Base-by-base conservation (phyloP, 2,329 filamentous ascomycete species). In the Helicocarpus griseus region DNA sequence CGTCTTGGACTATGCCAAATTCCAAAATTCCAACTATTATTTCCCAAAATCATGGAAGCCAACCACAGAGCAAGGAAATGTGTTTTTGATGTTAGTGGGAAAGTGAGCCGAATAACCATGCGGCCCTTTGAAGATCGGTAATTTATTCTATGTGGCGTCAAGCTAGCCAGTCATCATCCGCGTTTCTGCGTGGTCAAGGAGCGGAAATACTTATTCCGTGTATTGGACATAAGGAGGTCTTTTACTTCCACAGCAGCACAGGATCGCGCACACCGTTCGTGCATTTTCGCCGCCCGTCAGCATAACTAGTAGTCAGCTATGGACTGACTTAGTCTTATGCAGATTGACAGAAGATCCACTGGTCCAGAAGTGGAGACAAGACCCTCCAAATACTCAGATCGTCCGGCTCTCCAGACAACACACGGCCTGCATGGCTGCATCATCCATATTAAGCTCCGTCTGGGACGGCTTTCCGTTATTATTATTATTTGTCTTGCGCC, bases 341-440 rank as follows among this genome's bases (percentile, higher is more conserved):
- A 28, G n/a, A 33, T 45, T 45, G 17, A 21, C 43, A 35, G 29
- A 47, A 22, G 29, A 47, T 47, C 44, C 44, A 22, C 44, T 35
- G 21, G 28, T n/a, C 29, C 19, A 2, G 29, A n/a, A 22, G 44
- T 35, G 43, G 41, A 29, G 43, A 46, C 26, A n/a, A 33, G 28
- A 33, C 43, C 31, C 24, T 39, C 36, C 43, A 22, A 35, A 35
- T 11, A 21, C 17, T 29, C 17, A 33, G 43, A 46, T 46, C 43
- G 29, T 36, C 29, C 29, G 29, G 29, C 44, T 24, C 29, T 36
- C 29, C 44, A 47, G n/a, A 33, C 29, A n/a, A 11, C 24, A 22
- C n/a, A 35, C 19, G 28, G 21, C 28, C 22, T 33, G 43, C 22
- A 46, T 43, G 14, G 5, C 3, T n/a, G n/a, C n/a, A n/a, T n/a